Base-by-base conservation (phyloP, 78 protist species). In the Protostelium mycophagum region DNA sequence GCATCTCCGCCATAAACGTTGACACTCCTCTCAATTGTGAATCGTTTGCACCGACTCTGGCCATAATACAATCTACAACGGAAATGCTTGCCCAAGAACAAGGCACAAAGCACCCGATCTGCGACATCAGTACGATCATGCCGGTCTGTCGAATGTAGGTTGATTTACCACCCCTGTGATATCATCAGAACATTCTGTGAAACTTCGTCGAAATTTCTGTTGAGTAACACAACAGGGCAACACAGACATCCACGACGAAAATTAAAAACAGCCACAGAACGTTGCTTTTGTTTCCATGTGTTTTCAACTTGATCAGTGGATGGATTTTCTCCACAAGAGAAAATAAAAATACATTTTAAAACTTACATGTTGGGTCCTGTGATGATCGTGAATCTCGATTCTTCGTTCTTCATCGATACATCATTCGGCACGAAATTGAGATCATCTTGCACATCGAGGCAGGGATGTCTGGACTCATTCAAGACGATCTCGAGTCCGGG, bases 1-100 rank as follows among this genome's bases (percentile, higher is more conserved):
- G 93, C 99, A 99, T 99, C 93, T 99, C 99, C 23, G 99, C 98
- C 99, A 98, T 98, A 92, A 99, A 99, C 25, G 99, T 99, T 0
- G 98, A 95, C 31, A 99, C 91, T 38, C 99, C 99, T 83, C 96
- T 90, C 34, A 98, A 84, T 92, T 97, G 99, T 38, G 89, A 85
- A 89, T 99, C 99, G 34, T 99, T 97, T 0, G 99, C 99, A 28
- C 99, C 99, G 83, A 99, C 98, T 34, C 99, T 92, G 23, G 98
- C 96, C 86, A 98, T 91, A 85, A 99, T 96, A 38, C 91, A 37
- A 89, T 98, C 98, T 36, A 88, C 63, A 28, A 97, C 37, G 28
- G 96, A 73, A 34, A 97, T 38, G 5, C 28, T 0, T 9, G 97
- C 95, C 5, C 38, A 31, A 34, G 85, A 89, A 37, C 98, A 95